phyloP scores from a whole-genome alignment of 345 rosid species.

The Excoecaria agallocha region DNA sequence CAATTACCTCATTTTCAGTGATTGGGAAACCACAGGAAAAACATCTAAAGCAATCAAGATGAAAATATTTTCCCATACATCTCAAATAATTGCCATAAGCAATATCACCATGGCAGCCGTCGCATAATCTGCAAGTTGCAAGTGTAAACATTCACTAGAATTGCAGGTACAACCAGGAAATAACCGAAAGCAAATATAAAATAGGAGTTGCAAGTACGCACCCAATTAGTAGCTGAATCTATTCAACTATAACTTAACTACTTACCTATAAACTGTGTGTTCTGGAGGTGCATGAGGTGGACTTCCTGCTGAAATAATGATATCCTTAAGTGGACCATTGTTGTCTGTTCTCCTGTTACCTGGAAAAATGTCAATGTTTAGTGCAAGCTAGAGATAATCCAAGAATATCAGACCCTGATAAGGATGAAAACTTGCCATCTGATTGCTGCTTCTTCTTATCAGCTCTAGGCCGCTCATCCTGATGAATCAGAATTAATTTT shows the following conservation, averaged over 20 bases:
- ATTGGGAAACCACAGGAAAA: constrained; percentile 65
- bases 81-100: constrained; percentile 75
- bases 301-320: constrained; percentile 40
- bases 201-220: background rate
- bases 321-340: constrained; percentile 46
- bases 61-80: constrained; percentile 77
- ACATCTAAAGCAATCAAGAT: constrained; percentile 88
- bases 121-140: constrained; percentile 53
- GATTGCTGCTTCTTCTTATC: constrained; percentile 60
- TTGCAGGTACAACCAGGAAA: background rate
- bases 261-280: constrained; percentile 50
- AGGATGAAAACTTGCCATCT: constrained; percentile 43
- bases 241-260: background rate
- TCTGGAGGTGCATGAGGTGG: constrained; percentile 56
- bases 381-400: background rate
- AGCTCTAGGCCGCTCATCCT: constrained; percentile 63
- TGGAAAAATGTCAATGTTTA: constrained; percentile 20
- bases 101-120: constrained; percentile 68
- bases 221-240: background rate
- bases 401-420: background rate
- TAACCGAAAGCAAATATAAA: background rate
- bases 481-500: constrained; percentile 14
- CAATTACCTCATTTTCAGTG: constrained; percentile 71
- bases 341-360: constrained; percentile 50
- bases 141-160: constrained; percentile 5